Evolutionary conservation across 768 basidiomycete species (phyloP), one percentile per base, ranked within the genome.

Genomic region (Kwoniella sp.): DNA sequence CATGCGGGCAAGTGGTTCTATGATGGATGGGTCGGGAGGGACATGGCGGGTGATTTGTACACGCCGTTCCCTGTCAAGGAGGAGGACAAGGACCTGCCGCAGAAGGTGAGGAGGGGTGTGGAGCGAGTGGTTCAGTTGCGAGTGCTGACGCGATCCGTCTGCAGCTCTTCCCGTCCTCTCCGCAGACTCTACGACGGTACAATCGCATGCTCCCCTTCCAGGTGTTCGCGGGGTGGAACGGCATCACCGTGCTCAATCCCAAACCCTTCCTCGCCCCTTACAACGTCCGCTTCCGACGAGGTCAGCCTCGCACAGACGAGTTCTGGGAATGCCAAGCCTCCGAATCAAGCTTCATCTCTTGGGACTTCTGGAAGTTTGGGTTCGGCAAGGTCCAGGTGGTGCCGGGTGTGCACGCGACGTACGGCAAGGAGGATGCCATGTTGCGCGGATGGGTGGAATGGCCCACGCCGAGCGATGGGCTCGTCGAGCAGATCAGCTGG

Each of bases 1-100:
- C 69, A 64, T 46, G 64, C 70, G 34, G 63, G 64, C 14, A 58
- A 57, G 27, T 64, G 62, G 63, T 74, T 74, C 47, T 72, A 75
- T 52, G 73, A 75, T 45, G 66, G 63, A 19, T 75, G 73, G 73
- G 71, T 73, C 1, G 69, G 70, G n/a, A 59, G 73, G 28, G 70
- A 71, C 44, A 70, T 75, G 60, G 36, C 53, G 3, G 71, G 71
- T 2, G 71, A 73, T 56, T 41, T 73, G 39, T 67, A 63, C 56
- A 61, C 65, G 12, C 61, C 69, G 12, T 66, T 66, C 57, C 67
- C 64, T 23, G 60, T 62, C 9, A 62, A 55, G 33, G 62, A 61
- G 36, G 62, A 59, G 45, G 60, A 63, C 37, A 50, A 62, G 36
- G 57, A 63, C 47, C 43, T 61, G n/a, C 67, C 67, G 3, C 65